Evolutionary conservation across 176 grass and related monocot genomes (phyloP).

Genomic region (Juncus inflexus): DNA sequence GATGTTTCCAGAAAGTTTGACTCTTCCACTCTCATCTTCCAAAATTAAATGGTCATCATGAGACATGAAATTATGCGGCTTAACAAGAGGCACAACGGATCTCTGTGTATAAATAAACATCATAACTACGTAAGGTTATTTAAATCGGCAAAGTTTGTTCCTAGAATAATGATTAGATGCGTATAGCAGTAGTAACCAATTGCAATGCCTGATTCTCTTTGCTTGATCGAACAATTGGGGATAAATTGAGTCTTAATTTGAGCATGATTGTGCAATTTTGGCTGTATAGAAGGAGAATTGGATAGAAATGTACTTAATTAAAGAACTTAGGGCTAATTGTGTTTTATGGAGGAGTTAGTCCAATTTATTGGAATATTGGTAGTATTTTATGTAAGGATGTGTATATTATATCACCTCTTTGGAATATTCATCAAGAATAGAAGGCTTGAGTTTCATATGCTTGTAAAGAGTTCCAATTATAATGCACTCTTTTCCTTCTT

Average conservation of each 20-base stretch:
- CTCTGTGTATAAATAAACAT: slow-evolving; percentile 49
- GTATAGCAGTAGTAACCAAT: too few relatives aligned
- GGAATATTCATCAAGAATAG: slow-evolving; percentile 89
- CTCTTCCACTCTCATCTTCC: slow-evolving; percentile 99
- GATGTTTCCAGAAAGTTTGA: slow-evolving; percentile 73
- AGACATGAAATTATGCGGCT: slow-evolving; percentile 94
- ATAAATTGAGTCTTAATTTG: background rate
- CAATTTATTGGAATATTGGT: too few relatives aligned
- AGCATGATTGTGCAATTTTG: too few relatives aligned
- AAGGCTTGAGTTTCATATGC: slow-evolving; percentile 95
- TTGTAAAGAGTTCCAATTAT: slow-evolving; percentile 93
- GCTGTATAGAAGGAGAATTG: too few relatives aligned
- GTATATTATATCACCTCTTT: slow-evolving; percentile 66
- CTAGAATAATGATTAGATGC: too few relatives aligned
- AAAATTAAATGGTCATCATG: slow-evolving; percentile 94
- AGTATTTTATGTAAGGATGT: too few relatives aligned
- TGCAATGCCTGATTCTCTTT: too few relatives aligned
- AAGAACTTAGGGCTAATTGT: background rate
- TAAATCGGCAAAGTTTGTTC: background rate
- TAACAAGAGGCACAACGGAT: slow-evolving; percentile 79
- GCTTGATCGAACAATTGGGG: too few relatives aligned
- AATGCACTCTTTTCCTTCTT: slow-evolving; percentile 91
- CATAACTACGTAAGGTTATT: background rate
- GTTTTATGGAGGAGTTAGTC: too few relatives aligned
- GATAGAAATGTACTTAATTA: background rate